phyloP scores from a whole-genome alignment of 768 basidiomycete species.

The Mycena capillaripes region DNA sequence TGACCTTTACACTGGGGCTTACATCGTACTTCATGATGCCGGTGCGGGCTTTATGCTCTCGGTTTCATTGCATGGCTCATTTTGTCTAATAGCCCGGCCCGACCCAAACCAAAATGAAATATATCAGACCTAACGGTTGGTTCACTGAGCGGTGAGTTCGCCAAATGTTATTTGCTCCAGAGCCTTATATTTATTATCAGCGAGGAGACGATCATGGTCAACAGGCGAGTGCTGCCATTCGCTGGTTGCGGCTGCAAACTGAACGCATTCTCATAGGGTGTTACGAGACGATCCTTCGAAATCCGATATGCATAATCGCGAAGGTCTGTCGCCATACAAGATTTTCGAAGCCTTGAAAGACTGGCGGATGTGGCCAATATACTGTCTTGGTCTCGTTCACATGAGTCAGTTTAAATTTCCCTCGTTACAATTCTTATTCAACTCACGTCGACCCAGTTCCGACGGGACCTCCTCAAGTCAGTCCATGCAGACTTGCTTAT shows the following conservation, averaged over 20 bases:
- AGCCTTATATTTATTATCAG: slow-evolving; percentile 41
- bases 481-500: neutral
- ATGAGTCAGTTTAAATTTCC: slow-evolving; percentile 54
- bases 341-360: slow-evolving; percentile 68
- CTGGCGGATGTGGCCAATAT: slow-evolving; percentile 78
- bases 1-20: slow-evolving; percentile 22
- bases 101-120: slow-evolving; percentile 69
- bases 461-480: slow-evolving; percentile 63
- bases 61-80: slow-evolving; percentile 58
- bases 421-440: neutral
- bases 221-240: slow-evolving; percentile 48
- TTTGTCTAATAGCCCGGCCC: slow-evolving; percentile 69
- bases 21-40: slow-evolving; percentile 31
- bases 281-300: slow-evolving; percentile 77
- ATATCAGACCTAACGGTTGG: slow-evolving; percentile 75
- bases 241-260: neutral
- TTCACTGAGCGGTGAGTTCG: slow-evolving; percentile 66
- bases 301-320: slow-evolving; percentile 80
- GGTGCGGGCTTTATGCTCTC: slow-evolving; percentile 62
- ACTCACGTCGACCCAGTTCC: slow-evolving; percentile 58
- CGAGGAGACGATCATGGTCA: slow-evolving; percentile 77
- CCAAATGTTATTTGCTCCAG: neutral
- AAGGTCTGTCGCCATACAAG: slow-evolving; percentile 65
- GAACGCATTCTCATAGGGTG: slow-evolving; percentile 47
- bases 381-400: slow-evolving; percentile 67